phyloP scores from a whole-genome alignment of 2,329 filamentous ascomycete genomes.

The Scytalidium lignicola region DNA sequence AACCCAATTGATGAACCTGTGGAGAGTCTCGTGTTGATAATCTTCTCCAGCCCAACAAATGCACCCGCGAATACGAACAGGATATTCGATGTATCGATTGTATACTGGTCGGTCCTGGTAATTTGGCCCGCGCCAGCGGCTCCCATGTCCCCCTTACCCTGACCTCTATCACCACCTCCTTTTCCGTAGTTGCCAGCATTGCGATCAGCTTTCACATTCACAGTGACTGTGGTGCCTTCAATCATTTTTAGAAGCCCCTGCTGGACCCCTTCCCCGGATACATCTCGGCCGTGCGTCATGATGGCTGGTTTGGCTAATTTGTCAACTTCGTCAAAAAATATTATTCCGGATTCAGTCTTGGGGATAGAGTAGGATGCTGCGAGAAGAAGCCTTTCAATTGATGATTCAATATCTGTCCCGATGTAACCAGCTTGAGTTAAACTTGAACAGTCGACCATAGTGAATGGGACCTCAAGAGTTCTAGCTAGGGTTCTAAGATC shows the following conservation, averaged over 20 bases:
- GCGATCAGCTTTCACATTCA: slow-evolving; percentile 75
- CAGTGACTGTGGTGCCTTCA: slow-evolving; percentile 87
- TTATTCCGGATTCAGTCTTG: slow-evolving; percentile 83
- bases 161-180: slow-evolving; percentile 21
- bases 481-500: slow-evolving; percentile 66
- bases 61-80: slow-evolving; percentile 96
- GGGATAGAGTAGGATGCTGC: slow-evolving; percentile 85
- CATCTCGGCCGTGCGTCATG: slow-evolving; percentile 73
- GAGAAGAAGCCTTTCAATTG: slow-evolving; percentile 83
- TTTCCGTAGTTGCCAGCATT: slow-evolving; percentile 12
- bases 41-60: slow-evolving; percentile 87
- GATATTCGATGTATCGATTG: slow-evolving; percentile 91
- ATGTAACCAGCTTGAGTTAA: slow-evolving; percentile 98
- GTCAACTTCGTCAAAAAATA: slow-evolving; percentile 95
- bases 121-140: slow-evolving; percentile 12
- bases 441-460: slow-evolving; percentile 91
- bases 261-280: slow-evolving; percentile 93
- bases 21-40: slow-evolving; percentile 79
- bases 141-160: slow-evolving; percentile 39
- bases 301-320: slow-evolving; percentile 90
- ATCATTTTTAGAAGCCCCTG: slow-evolving; percentile 94
- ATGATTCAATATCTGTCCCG: slow-evolving; percentile 94
- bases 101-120: slow-evolving; percentile 44
- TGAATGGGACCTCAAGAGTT: slow-evolving; percentile 90
- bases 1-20: slow-evolving; percentile 84